These are phyloP conservation scores for Hansfordia pulvinata DNA, from an alignment of 2,329 filamentous ascomycete species.

Conservation along the genomic window DNA sequence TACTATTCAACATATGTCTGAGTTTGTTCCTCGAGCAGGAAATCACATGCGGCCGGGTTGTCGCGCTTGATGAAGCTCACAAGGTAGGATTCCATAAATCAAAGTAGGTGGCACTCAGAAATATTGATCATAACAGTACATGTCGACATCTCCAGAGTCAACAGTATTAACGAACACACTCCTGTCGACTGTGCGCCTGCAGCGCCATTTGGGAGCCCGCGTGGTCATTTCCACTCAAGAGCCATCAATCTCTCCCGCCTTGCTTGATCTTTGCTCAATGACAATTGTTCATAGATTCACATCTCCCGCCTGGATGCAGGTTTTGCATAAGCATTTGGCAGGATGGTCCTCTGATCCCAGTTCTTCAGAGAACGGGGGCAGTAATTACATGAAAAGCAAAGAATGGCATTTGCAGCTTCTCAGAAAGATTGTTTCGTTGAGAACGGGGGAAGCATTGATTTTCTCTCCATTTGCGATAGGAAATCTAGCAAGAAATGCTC, in stretches of 20 bases:
- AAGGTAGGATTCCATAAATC: constrained; percentile 44
- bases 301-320: constrained; percentile 47
- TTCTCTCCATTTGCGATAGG: no score
- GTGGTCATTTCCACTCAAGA: constrained; percentile 68
- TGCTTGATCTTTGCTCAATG: constrained; percentile 59
- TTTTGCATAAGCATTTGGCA: constrained; percentile 30
- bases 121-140: no score
- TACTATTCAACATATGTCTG: constrained; percentile 60
- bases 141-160: constrained; percentile 27
- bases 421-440: no score
- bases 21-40: constrained; percentile 48
- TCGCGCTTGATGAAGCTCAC: constrained; percentile 67
- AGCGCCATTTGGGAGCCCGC: constrained; percentile 54
- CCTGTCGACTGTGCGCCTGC: constrained; percentile 51
- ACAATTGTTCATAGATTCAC: constrained; percentile 62
- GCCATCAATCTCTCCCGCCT: constrained; percentile 52
- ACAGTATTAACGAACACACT: constrained; percentile 44
- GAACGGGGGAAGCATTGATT: no score
- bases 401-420: no score
- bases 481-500: no score
- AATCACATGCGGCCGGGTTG: constrained; percentile 26
- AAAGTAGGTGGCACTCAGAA: neutral
- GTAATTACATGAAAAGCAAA: no score
- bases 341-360: no score
- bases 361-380: no score